Percentiles rank a stretch among this genome's conserved stretches.
Evolutionary conservation across 83 land plant species (phyloP).

Genomic region (Thuja plicata): DNA sequence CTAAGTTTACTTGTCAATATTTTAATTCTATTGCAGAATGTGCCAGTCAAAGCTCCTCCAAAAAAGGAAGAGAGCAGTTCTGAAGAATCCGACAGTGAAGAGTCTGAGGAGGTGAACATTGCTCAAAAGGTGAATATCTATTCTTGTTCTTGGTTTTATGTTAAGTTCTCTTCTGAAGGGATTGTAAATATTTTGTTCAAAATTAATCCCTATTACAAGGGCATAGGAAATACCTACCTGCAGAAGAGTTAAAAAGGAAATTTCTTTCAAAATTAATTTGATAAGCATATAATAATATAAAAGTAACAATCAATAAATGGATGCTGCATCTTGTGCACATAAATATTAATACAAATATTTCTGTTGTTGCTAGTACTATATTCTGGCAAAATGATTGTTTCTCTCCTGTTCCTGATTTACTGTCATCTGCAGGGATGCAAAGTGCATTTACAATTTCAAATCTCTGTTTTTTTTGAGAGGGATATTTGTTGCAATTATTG

Average conservation of each 20-base stretch:
- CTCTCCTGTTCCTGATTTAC: too few species aligned
- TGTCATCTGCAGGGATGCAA: too few species aligned
- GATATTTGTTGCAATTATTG: too few species aligned
- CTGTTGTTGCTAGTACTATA: too few species aligned
- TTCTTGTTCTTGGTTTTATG: not conserved
- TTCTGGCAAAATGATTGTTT: too few species aligned
- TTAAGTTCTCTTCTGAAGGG: not conserved
- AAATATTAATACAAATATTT: too few species aligned
- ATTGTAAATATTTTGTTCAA: not conserved
- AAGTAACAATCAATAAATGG: not conserved
- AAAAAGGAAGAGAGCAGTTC: constrained; percentile 28
- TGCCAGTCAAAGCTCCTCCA: constrained; percentile 15
- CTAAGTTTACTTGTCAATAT: not conserved
- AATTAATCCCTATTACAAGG: not conserved
- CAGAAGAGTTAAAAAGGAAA: too few species aligned
- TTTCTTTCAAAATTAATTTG: too few species aligned
- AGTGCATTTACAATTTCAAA: too few species aligned
- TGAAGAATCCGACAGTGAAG: constrained; percentile 24
- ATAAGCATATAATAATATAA: too few species aligned
- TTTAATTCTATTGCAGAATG: not conserved
- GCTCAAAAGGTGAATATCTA: not conserved
- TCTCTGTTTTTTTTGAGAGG: too few species aligned
- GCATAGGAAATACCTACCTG: not conserved
- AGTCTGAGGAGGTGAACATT: constrained; percentile 16
- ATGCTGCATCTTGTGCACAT: not conserved